Evolutionary conservation across 441 rosid species (phyloP), one percentile per base, ranked within the genome.

Genomic region (Metrosideros polymorpha): DNA sequence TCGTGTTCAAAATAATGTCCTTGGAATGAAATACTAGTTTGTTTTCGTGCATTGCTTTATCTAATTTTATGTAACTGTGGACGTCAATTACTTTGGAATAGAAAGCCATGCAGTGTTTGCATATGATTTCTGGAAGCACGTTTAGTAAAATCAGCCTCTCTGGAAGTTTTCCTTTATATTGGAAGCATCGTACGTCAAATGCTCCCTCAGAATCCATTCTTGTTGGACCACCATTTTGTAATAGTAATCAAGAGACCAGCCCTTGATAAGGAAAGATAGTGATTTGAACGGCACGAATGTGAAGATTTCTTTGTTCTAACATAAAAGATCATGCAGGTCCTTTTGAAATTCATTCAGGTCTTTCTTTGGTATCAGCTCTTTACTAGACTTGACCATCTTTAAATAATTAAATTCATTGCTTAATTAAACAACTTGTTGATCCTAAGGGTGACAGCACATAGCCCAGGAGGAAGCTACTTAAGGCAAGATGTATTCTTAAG

Each of bases 11-110:
- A n/a, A n/a, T 50, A 4, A 30, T 61, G 75, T 61, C 75, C 75
- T 30, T 0, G 1, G 75, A 61, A 30, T 0, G 0, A 17, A 1
- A 4, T 30, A 0, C 42, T 61, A 30, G 39, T 30, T 61, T 61
- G 42, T 30, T 30, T 17, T 29, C 54, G 22, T 18, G 54, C 54
- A 6, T 17, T 18, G 54, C 24, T 52, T 6, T 1, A 7, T 61
- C 3, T 61, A 32, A 30, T 61, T 30, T 0, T 61, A 30, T 30
- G 25, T 7, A 8, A 17, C 22, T 1, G 75, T 30, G 42, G 1
- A 17, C 0, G 22, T 30, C 1, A 18, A 30, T 61, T 17, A 42
- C 17, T n/a, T 30, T n/a, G 42, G 3, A 15, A 3, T 61, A 30
- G 1, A 61, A 61, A 61, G 18, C 75, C 30, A 1, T 61, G 75